Conservation (phyloP, 768 basidiomycete genomes). For the Lactarius sanguifluus region DNA sequence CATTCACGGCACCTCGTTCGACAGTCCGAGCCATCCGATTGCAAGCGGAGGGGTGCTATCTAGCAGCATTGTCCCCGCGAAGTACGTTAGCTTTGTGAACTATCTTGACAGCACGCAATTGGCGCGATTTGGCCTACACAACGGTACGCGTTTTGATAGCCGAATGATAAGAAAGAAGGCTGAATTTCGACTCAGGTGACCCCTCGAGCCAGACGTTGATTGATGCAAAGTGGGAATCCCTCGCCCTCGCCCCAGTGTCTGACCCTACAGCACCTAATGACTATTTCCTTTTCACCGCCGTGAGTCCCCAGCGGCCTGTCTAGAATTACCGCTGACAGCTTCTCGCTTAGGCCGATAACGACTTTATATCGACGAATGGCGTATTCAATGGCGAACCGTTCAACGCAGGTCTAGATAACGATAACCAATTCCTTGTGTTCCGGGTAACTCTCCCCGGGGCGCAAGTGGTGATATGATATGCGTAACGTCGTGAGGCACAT, state of each 20-base stretch:
- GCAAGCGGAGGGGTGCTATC: slow-evolving; percentile 50
- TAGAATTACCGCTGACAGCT: background rate
- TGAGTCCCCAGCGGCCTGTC: slow-evolving; percentile 28
- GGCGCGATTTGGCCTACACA: slow-evolving; percentile 61
- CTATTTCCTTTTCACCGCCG: slow-evolving; percentile 65
- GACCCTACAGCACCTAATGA: slow-evolving; percentile 57
- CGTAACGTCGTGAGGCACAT: background rate
- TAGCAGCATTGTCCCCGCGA: slow-evolving; percentile 49
- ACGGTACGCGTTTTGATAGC: slow-evolving; percentile 41
- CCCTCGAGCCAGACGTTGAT: slow-evolving; percentile 55
- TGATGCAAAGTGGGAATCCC: slow-evolving; percentile 66
- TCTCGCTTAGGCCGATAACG: slow-evolving; percentile 53
- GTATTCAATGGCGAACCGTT: slow-evolving; percentile 50
- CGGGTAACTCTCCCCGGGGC: slow-evolving; percentile 53
- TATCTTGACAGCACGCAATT: slow-evolving; percentile 54
- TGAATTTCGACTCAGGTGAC: slow-evolving; percentile 38
- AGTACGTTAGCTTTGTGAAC: slow-evolving; percentile 57
- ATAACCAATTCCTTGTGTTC: slow-evolving; percentile 64
- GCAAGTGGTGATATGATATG: background rate
- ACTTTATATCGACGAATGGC: slow-evolving; percentile 58
- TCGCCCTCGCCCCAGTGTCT: slow-evolving; percentile 55
- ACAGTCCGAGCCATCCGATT: slow-evolving; percentile 52
- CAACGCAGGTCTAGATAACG: slow-evolving; percentile 54
- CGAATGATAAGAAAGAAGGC: slow-evolving; percentile 8
- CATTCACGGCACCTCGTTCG: slow-evolving; percentile 57